Base-by-base conservation (phyloP, 176 grass and related monocot genomes). In the Bromus sterilis region DNA sequence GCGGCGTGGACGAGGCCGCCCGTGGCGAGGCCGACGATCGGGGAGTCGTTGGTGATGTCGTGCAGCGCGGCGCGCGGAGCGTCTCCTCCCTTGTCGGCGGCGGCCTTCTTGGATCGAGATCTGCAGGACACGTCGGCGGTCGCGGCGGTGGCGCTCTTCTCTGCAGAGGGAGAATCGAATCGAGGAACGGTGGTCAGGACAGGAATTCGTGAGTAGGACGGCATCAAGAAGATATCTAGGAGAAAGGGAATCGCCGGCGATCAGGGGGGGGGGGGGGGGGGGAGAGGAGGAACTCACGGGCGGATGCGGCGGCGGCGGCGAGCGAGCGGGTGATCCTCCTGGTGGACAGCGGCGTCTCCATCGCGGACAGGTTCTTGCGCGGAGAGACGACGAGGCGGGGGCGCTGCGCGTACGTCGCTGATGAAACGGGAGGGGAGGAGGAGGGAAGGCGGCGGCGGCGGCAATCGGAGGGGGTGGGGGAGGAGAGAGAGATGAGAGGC, bases 31-130 rank as follows among this genome's bases (percentile, higher is more conserved):
- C 96, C 91, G 8, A 94, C 92, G 42, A 99, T 93, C 6, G 96
- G 96, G 40, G 96, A 99, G 71, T 95, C 93, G 76, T 99, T 99
- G 57, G 87, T 91, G 88, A 99, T 95, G 89, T 95, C 93, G 79
- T 95, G 85, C 65, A 99, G 79, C 15, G 80, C 93, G 13, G 74
- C 16, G 33, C 95, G 89, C 14, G 36, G 61, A 12, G 35, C 68
- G 41, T 72, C 68, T 0, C 14, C 68, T 51, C 84, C 23, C 34
- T 53, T 53, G n/a, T n/a, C n/a, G 25, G 68, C 35, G 40, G 43
- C 57, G 13, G 58, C 12, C 71, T 58, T 76, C 76, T 92, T 86
- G 56, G 81, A 56, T 53, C 49, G 20, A 20, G n/a, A n/a, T n/a
- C 76, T 75, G 62, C 82, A 16, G 58, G 82, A 35, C 14, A 48